Evolutionary conservation across 2,329 filamentous ascomycete genomes (phyloP), one percentile per base, ranked within the genome.

Genomic region (Fusarium sterilihyphosum): DNA sequence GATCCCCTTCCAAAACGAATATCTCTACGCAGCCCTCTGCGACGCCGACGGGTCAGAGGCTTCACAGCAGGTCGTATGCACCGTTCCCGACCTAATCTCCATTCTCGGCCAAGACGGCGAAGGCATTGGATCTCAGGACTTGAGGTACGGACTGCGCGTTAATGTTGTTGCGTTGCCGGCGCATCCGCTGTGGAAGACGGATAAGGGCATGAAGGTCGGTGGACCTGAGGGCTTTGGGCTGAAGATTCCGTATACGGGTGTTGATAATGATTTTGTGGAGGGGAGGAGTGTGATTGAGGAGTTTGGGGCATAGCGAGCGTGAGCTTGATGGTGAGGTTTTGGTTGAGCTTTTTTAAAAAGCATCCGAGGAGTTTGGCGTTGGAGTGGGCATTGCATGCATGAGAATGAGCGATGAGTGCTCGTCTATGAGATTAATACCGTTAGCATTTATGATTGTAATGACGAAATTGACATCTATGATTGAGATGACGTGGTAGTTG

Each of bases 211-310:
- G 61, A 78, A 79, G 29, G 74, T 83, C 2, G 82, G 82, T 3
- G 82, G 82, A 0, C 82, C 82, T 0, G 76, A 79, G n/a, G 81
- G 79, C 0, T 83, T 83, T 57, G 81, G 80, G 6, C 40, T 82
- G 17, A 77, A 81, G 46, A 81, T 81, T 64, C 72, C 71, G 1
- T 77, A 77, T 26, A 77, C 78, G 1, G 79, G 78, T 4, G 77
- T 80, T n/a, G 76, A 78, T 44, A 75, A 79, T 64, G 69, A 70
- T 31, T 88, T 87, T 72, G 80, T 82, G 8, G 85, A 86, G 77
- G 85, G 87, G 2, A 74, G 73, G 14, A 88, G 87, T 67, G 86
- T 89, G 0, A 88, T 89, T 77, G 85, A 88, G 46, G 86, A 88
- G 78, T 88, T 80, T 75, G 77, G 73, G 44, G 52, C 46, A 54